Evolutionary conservation across 306 rosid genomes (phyloP), one percentile per base, ranked within the genome.

Genomic region (Argentina anserina): DNA sequence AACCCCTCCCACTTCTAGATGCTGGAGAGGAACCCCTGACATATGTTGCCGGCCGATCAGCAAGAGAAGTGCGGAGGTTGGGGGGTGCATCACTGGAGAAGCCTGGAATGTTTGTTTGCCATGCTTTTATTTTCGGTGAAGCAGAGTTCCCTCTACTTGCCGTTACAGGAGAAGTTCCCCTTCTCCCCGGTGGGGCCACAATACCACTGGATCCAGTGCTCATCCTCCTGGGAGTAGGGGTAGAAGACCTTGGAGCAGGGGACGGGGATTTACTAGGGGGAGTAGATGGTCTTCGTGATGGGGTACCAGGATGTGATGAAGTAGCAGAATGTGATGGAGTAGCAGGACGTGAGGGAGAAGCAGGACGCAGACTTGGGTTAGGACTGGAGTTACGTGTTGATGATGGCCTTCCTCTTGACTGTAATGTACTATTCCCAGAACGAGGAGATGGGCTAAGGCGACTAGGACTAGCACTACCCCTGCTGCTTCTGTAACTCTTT

Each of bases 11-110:
- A 77, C 80, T 89, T 78, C 86, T 83, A 68, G 92, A 80, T 63
- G 92, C 97, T 58, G 97, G 97, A 52, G 97, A 91, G 65, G 95
- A 91, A 72, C 95, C 95, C 79, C 97, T 89, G 45, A 89, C 92
- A 78, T 91, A 91, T 7, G 89, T 79, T 74, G 92, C 90, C 31
- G 97, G 97, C 31, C 92, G 86, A 81, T 91, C 92, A 37, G 90
- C 87, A 80, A 89, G 86, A 61, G 97, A 91, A 70, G 95, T 89
- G 9, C 92, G 91, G 9, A 91, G 97, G 82, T 91, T 91, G 58
- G 95, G 95, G 74, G 97, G 97, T 66, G 87, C 85, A 61, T 91
- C 92, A 74, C 90, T 80, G 73, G 97, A 89, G 85, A 91, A 87
- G 52, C 97, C 97, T 2, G 92, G 90, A 81, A 91, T 91, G 82